phyloP scores from a whole-genome alignment of 176 grass and related monocot species.

The Urochloa ruziziensis region DNA sequence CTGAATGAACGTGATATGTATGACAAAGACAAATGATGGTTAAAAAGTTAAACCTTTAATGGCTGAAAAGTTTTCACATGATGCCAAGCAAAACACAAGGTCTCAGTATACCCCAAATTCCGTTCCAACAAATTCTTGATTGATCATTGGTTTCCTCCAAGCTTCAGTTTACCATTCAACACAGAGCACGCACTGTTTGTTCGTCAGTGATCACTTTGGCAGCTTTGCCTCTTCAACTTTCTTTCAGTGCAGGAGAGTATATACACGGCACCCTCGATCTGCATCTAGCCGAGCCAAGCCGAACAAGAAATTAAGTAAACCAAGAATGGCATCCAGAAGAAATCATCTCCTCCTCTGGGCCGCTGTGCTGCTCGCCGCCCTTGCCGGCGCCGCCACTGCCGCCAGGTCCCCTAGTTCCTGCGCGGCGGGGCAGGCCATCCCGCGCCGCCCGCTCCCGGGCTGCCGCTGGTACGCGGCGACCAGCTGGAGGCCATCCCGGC shows the following conservation, averaged over 20 bases:
- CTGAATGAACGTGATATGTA: no score
- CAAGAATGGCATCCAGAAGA: background rate
- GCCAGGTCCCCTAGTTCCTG: background rate
- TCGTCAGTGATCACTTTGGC: background rate
- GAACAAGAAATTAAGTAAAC: background rate
- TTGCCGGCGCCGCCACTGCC: background rate
- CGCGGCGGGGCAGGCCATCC: slow-evolving; percentile 12
- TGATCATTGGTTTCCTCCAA: background rate
- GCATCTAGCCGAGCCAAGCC: no score
- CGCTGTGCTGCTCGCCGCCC: background rate
- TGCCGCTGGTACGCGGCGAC: slow-evolving; percentile 19
- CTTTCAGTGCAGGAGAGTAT: no score
- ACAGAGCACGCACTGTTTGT: background rate
- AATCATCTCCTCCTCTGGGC: background rate
- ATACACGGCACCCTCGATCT: no score
- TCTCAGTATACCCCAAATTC: background rate
- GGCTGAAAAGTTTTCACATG: background rate
- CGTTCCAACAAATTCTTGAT: background rate
- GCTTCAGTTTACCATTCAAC: background rate
- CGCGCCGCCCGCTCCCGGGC: background rate
- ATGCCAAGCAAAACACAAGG: background rate
- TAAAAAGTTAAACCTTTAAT: background rate
- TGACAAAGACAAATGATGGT: background rate
- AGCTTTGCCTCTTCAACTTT: background rate
- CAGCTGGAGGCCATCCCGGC: background rate